Conservation (phyloP, 164 flowering plant genomes). For the Brasenia schreberi region DNA sequence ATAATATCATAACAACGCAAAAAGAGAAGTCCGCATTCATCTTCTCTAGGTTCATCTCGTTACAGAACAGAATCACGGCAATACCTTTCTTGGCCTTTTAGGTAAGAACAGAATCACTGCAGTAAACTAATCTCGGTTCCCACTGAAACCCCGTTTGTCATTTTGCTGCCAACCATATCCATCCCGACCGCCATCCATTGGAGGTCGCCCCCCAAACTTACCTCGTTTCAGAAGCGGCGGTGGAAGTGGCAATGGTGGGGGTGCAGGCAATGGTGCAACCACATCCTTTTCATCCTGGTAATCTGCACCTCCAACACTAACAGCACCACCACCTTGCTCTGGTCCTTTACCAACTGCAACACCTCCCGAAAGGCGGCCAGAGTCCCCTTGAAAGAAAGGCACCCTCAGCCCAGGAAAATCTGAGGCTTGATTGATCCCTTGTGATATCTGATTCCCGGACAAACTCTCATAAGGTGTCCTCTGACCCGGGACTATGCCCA, state of each 20-base stretch:
- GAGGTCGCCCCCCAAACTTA: conserved; percentile 16
- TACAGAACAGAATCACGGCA: no score
- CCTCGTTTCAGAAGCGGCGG: conserved; percentile 32
- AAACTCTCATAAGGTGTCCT: conserved; percentile 26
- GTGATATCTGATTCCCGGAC: conserved; percentile 23
- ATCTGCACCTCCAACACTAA: conserved; percentile 20
- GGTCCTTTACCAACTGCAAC: conserved; percentile 19
- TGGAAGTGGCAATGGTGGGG: conserved; percentile 38
- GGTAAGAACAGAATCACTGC: no score
- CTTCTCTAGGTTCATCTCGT: no score
- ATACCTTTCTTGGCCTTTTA: no score
- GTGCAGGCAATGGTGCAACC: conserved; percentile 34
- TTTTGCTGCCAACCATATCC: conserved; percentile 51
- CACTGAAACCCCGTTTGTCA: conserved; percentile 34
- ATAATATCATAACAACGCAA: no score
- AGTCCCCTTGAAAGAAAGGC: conserved; percentile 39
- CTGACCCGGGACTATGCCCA: conserved; percentile 16
- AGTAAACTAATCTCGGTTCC: conserved; percentile 21
- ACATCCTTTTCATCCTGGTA: conserved; percentile 46
- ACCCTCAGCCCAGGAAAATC: conserved; percentile 34
- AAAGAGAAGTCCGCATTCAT: no score
- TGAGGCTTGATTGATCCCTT: conserved; percentile 18
- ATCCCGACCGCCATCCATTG: conserved; percentile 30
- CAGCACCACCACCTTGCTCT: conserved; percentile 25
- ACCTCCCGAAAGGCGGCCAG: conserved; percentile 27